These are phyloP conservation scores for Starmerella apis DNA, from an alignment of 805 yeast species.

Conservation along the genomic window DNA sequence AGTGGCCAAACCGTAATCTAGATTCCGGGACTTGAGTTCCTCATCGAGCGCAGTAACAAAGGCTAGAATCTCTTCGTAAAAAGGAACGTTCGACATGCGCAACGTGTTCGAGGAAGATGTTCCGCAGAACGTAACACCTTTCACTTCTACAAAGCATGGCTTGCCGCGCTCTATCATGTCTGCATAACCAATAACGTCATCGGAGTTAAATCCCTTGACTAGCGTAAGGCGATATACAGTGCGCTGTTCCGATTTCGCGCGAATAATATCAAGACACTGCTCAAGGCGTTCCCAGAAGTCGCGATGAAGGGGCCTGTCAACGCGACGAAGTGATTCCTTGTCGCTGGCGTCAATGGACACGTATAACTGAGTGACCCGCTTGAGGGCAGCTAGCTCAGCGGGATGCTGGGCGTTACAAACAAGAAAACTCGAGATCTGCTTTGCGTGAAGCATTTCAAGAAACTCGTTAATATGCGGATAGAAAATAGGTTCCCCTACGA, in stretches of 20 bases:
- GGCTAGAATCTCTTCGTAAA: slow-evolving; percentile 74
- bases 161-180: slow-evolving; percentile 70
- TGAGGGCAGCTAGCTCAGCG: slow-evolving; percentile 55
- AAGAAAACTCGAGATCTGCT: slow-evolving; percentile 71
- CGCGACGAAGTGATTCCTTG: slow-evolving; percentile 63
- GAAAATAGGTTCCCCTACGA: slow-evolving; percentile 92
- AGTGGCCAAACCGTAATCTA: slow-evolving; percentile 74
- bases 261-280: slow-evolving; percentile 68
- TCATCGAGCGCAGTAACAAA: slow-evolving; percentile 57
- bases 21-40: slow-evolving; percentile 55
- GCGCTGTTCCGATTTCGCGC: slow-evolving; percentile 68
- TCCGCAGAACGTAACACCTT: slow-evolving; percentile 94
- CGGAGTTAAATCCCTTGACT: slow-evolving; percentile 87
- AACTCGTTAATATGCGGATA: slow-evolving; percentile 86
- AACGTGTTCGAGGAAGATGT: slow-evolving; percentile 81
- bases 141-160: slow-evolving; percentile 84
- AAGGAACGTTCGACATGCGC: slow-evolving; percentile 93
- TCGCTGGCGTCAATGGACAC: slow-evolving; percentile 94
- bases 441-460: slow-evolving; percentile 65
- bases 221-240: slow-evolving; percentile 84
- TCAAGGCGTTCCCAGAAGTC: slow-evolving; percentile 89
- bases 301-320: slow-evolving; percentile 78
- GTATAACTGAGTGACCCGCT: slow-evolving; percentile 78
- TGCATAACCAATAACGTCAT: slow-evolving; percentile 64
- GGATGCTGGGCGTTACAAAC: slow-evolving; percentile 98